These are phyloP conservation scores for Zizania latifolia DNA, from an alignment of 176 grass and related monocot species.

Conservation along the genomic window DNA sequence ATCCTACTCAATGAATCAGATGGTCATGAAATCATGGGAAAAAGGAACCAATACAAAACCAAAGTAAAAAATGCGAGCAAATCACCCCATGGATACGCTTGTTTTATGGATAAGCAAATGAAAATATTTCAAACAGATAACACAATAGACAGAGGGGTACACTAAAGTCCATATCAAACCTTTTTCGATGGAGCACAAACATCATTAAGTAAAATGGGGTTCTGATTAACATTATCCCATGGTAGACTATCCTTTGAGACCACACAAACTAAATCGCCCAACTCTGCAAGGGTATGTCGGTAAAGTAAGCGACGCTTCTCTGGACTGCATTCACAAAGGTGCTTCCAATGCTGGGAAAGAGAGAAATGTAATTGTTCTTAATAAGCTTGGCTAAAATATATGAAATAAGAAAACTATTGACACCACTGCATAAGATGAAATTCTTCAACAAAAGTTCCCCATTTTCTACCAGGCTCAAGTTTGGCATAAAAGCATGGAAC, in stretches of 20 bases:
- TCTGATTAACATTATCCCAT: slow-evolving; percentile 22
- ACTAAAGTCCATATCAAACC: slow-evolving; percentile 29
- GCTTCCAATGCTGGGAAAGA: slow-evolving; percentile 81
- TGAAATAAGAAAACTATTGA: neutral
- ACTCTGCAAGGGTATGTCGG: slow-evolving; percentile 83
- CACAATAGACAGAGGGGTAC: neutral
- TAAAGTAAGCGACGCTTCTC: slow-evolving; percentile 75
- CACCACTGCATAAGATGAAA: slow-evolving; percentile 22
- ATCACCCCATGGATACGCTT: neutral
- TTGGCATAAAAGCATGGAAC: neutral
- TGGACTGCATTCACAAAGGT: slow-evolving; percentile 83
- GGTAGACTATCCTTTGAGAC: slow-evolving; percentile 13
- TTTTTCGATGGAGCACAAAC: slow-evolving; percentile 39
- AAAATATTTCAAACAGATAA: slow-evolving; percentile 1
- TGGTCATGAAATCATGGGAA: slow-evolving; percentile 2
- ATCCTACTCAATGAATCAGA: neutral
- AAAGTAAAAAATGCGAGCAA: neutral
- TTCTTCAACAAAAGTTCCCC: neutral
- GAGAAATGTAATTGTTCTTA: slow-evolving; percentile 17
- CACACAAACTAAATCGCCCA: slow-evolving; percentile 58
- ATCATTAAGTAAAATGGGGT: slow-evolving; percentile 15
- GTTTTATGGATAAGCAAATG: slow-evolving; percentile 6
- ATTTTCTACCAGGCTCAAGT: neutral
- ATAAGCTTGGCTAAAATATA: slow-evolving; percentile 18
- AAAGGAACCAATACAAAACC: neutral